These are phyloP conservation scores for Aureobasidium sp. DNA, from an alignment of 2,329 filamentous ascomycete genomes.

Conservation along the genomic window DNA sequence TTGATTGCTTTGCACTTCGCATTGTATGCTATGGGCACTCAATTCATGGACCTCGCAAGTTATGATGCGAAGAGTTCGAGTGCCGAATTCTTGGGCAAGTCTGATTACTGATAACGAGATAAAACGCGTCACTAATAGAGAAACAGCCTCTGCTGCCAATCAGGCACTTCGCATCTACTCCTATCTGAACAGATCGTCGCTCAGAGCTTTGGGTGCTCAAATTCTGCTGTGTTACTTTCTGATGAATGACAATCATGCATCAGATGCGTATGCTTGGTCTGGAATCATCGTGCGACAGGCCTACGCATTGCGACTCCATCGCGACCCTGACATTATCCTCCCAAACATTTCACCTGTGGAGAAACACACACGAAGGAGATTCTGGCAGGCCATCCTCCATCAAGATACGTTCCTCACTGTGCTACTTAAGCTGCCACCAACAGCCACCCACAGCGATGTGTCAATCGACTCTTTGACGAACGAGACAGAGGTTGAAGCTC, in stretches of 20 bases:
- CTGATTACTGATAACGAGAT: background rate
- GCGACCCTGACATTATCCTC: conserved; percentile 66
- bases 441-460: conserved; percentile 72
- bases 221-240: conserved; percentile 76
- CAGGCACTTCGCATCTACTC: conserved; percentile 69
- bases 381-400: conserved; percentile 74
- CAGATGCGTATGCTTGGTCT: conserved; percentile 75
- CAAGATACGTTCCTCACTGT: conserved; percentile 79
- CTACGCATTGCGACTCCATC: conserved; percentile 74
- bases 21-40: conserved; percentile 70
- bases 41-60: conserved; percentile 58
- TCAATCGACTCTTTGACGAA: conserved; percentile 66
- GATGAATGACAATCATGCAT: conserved; percentile 79
- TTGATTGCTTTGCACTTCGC: conserved; percentile 68
- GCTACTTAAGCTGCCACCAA: conserved; percentile 68
- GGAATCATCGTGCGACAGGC: conserved; percentile 70
- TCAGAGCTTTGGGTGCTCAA: conserved; percentile 72
- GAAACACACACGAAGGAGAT: conserved; percentile 70
- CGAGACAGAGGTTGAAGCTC: conserved; percentile 48
- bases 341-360: conserved; percentile 62
- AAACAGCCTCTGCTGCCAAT: conserved; percentile 57
- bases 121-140: background rate
- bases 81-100: conserved; percentile 63
- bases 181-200: conserved; percentile 67
- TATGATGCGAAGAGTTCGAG: conserved; percentile 62